Conservation (phyloP, 2,329 filamentous ascomycete genomes). For the Colletotrichum truncatum region DNA sequence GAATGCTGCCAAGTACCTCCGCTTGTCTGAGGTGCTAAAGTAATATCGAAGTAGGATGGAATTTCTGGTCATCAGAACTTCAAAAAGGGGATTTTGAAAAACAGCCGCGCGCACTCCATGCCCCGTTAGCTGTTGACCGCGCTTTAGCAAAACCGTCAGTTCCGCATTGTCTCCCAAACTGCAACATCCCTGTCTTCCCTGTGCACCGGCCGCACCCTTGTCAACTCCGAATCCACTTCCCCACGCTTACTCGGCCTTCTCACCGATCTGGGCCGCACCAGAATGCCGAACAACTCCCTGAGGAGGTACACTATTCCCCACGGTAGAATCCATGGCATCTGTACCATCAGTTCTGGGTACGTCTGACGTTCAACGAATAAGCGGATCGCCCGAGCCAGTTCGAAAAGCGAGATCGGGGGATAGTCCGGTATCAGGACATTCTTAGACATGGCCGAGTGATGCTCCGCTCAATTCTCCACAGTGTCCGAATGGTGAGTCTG, state of each 20-base stretch:
- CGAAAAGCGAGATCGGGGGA: neutral
- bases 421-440: neutral
- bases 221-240: neutral
- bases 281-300: neutral
- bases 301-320: neutral
- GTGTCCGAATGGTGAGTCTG: neutral
- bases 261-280: constrained; percentile 18
- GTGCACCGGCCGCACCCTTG: neutral
- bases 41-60: neutral
- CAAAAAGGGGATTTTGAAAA: neutral
- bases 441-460: neutral
- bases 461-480: constrained; percentile 10
- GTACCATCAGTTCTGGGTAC: too few species aligned
- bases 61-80: neutral
- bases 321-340: too few species aligned
- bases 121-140: neutral
- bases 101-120: neutral
- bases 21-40: neutral
- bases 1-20: neutral
- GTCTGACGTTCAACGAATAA: too few species aligned
- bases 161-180: constrained; percentile 1
- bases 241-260: constrained; percentile 14
- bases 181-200: constrained; percentile 7
- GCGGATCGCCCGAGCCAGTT: too few species aligned
- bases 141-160: neutral